phyloP scores from a whole-genome alignment of 2,329 filamentous ascomycete species.

The Dactylellina cionopaga region DNA sequence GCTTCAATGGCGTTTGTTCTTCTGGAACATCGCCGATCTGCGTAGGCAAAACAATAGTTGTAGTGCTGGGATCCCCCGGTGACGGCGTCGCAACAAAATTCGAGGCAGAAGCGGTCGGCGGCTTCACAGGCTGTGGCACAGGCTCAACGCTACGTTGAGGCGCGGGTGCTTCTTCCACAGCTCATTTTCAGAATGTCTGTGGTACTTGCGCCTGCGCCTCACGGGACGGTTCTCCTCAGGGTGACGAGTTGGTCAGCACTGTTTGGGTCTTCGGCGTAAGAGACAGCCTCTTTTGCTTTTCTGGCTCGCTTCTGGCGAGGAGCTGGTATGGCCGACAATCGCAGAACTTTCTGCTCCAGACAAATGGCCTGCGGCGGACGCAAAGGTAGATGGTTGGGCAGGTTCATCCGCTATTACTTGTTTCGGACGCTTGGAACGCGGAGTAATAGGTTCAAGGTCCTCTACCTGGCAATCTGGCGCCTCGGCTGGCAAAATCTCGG shows the following conservation, averaged over 20 bases:
- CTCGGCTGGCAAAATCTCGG: not conserved
- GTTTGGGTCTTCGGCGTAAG: slow-evolving; percentile 5
- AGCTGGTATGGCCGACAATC: not conserved
- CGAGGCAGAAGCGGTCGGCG: not conserved
- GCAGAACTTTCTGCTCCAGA: not conserved
- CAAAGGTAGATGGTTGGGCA: slow-evolving; percentile 1
- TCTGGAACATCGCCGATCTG: slow-evolving; percentile 4
- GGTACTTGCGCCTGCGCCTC: slow-evolving; percentile 34
- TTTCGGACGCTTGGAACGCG: slow-evolving; percentile 39
- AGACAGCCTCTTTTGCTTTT: slow-evolving; percentile 9
- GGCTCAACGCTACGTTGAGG: too few relatives aligned
- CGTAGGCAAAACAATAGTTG: not conserved
- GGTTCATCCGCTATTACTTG: slow-evolving; percentile 9
- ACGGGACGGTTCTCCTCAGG: slow-evolving; percentile 33
- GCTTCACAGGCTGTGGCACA: slow-evolving; percentile 5
- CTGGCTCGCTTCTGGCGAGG: slow-evolving; percentile 40
- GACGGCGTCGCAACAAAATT: not conserved
- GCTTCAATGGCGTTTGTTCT: slow-evolving; percentile 5
- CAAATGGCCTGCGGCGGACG: not conserved
- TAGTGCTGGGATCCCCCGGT: not conserved
- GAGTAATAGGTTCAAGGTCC: too few relatives aligned
- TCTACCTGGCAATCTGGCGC: too few relatives aligned
- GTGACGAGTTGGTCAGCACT: not conserved
- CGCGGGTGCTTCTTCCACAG: slow-evolving; percentile 16
- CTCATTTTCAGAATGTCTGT: slow-evolving; percentile 6